Evolutionary conservation across 495 filamentous ascomycete species (phyloP).

Genomic region (Penicillium maclennaniae): DNA sequence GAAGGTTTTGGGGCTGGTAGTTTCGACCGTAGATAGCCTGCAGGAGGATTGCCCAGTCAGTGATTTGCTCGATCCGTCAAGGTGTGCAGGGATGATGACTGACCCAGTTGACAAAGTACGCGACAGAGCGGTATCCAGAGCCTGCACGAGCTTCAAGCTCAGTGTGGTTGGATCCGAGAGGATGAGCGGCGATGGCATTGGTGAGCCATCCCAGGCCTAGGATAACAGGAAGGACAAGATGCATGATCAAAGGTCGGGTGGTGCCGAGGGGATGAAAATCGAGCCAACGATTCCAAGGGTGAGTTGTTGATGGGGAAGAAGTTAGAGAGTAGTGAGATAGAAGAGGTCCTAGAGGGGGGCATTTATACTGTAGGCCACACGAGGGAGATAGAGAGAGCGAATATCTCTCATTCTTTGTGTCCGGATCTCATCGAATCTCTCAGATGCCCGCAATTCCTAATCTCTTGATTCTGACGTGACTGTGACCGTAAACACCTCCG

Average conservation of each 20-base stretch:
- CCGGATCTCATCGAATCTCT: no score
- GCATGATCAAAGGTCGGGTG: constrained; percentile 11
- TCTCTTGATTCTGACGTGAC: background rate
- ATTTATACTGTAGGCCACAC: background rate
- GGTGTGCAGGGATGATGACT: background rate
- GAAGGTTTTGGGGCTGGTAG: constrained; percentile 71
- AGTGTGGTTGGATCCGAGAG: background rate
- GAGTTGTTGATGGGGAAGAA: background rate
- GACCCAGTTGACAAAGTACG: constrained; percentile 83
- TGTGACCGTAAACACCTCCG: background rate
- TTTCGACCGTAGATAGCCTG: constrained; percentile 73
- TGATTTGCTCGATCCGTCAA: background rate
- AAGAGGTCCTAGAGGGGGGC: background rate
- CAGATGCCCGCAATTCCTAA: no score
- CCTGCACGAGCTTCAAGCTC: constrained; percentile 13
- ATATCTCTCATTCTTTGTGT: no score
- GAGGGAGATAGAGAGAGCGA: no score
- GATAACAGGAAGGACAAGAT: constrained; percentile 8
- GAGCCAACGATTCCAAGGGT: constrained; percentile 6
- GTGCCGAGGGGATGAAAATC: constrained; percentile 2
- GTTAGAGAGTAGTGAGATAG: no score
- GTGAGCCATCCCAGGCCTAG: constrained; percentile 13
- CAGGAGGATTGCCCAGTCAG: background rate
- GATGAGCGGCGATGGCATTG: constrained; percentile 9
- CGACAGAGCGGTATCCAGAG: constrained; percentile 60